phyloP scores from a whole-genome alignment of 768 basidiomycete species.

The Lepiota venenata region DNA sequence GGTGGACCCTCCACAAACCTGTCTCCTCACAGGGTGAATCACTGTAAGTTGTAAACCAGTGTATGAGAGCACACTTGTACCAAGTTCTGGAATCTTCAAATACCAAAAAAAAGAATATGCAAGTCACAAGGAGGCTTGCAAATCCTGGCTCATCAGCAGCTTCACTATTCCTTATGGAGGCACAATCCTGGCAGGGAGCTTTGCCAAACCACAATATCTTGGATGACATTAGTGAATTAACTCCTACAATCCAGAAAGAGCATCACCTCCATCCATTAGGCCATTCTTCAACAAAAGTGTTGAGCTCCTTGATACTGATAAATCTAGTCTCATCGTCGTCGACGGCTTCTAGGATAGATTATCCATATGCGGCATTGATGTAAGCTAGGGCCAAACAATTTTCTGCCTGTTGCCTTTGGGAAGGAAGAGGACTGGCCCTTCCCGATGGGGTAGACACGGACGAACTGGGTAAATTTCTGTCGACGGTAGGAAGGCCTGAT shows the following conservation, averaged over 20 bases:
- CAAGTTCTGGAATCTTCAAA: too few species aligned
- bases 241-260: constrained; percentile 1
- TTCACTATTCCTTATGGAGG: too few species aligned
- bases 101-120: too few species aligned
- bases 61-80: too few species aligned
- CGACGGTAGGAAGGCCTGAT: constrained; percentile 9
- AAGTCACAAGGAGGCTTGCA: too few species aligned
- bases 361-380: constrained; percentile 34
- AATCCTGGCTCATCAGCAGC: too few species aligned
- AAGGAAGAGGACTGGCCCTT: constrained; percentile 11
- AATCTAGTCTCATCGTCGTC: constrained; percentile 40
- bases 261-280: constrained; percentile 32
- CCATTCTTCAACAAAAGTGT: constrained; percentile 28
- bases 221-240: constrained; percentile 23
- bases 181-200: too few species aligned
- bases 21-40: too few species aligned
- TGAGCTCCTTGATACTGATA: constrained; percentile 36
- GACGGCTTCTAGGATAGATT: constrained; percentile 35
- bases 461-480: constrained; percentile 7
- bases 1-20: too few species aligned
- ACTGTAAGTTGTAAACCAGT: too few species aligned
- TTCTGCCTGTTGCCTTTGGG: constrained; percentile 18
- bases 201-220: too few species aligned
- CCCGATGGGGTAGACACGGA: constrained; percentile 16
- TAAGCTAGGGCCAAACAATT: constrained; percentile 36